These are phyloP conservation scores for Schizothecium vesticola DNA, from an alignment of 495 filamentous ascomycete genomes.

Conservation along the genomic window DNA sequence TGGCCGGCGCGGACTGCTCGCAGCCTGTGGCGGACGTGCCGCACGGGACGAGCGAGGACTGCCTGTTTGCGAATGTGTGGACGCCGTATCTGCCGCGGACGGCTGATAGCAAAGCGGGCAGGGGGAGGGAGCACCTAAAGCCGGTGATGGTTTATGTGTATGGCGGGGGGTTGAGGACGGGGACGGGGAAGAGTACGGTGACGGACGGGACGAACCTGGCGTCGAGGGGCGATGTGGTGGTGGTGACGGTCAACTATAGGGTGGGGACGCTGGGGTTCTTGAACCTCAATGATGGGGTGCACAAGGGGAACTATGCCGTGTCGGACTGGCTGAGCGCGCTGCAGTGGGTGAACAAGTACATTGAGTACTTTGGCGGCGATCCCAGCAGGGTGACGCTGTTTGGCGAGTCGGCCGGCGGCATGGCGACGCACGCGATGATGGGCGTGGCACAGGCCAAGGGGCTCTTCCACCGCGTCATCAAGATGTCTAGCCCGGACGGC, in stretches of 20 bases:
- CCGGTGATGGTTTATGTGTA: conserved; percentile 39
- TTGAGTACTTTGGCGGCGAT: conserved; percentile 61
- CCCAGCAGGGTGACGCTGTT: conserved; percentile 55
- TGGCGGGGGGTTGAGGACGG: conserved; percentile 32
- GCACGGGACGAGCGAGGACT: conserved; percentile 32
- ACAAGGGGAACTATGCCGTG: conserved; percentile 29
- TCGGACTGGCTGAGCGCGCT: conserved; percentile 34
- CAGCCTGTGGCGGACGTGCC: conserved; percentile 29
- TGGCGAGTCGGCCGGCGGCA: conserved; percentile 49
- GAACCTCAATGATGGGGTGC: conserved; percentile 28
- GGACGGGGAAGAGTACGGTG: conserved; percentile 33
- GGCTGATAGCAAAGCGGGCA: not conserved
- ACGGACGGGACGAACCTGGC: conserved; percentile 41
- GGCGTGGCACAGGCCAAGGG: conserved; percentile 35
- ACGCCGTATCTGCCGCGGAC: conserved; percentile 31
- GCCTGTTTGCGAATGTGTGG: conserved; percentile 39
- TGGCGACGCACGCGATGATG: conserved; percentile 27
- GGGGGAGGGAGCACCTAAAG: conserved; percentile 17
- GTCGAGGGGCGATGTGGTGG: conserved; percentile 42
- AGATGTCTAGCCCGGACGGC: conserved; percentile 37
- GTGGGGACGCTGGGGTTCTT: conserved; percentile 25
- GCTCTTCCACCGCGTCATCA: conserved; percentile 40
- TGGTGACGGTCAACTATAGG: conserved; percentile 35
- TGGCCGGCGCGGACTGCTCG: conserved; percentile 27
- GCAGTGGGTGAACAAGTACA: conserved; percentile 62